Base-by-base conservation (phyloP, 208 protist genomes). In the Crithidia fasciculata region DNA sequence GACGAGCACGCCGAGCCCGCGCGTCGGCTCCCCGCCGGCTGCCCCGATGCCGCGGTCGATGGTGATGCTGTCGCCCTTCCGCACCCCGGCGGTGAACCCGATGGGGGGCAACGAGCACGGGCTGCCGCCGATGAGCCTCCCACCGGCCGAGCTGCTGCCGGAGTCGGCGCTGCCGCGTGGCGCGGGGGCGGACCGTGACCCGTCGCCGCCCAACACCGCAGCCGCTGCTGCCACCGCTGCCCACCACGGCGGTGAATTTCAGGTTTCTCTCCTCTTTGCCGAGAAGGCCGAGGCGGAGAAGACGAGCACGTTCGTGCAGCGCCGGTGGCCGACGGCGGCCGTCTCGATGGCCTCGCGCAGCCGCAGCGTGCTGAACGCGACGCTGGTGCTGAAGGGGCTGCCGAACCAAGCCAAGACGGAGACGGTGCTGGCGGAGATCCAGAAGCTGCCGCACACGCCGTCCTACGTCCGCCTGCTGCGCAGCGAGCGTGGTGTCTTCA, bases 401-500 rank as follows among this genome's bases (percentile, higher is more conserved):
- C 91, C 91, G 36, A 89, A 75, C 64, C 80, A 92, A 50, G 44
- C 75, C 47, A 94, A 92, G 80, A 85, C 83, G 40, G 88, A 93
- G 64, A 58, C 70, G 19, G 72, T 95, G 10, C 68, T 95, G 55
- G 80, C 82, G 8, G 88, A 87, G 68, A 65, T 95, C 43, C 68
- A 89, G 58, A 80, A 71, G 28, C 83, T 89, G 39, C 82, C 84
- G 37, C 76, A 92, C 61, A 74, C 76, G 19, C 87, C 87, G n/a
- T 94, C 91, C 8, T 95, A 95, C 69, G 87, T 94, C 63, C 88
- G 91, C 5, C 78, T 95, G 40, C 89, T 92, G 70, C 88, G 89
- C 63, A 82, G 88, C 53, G 91, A 95, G 36, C 84, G 89, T 16
- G 91, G 91, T 6, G 84, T 90, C n/a, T 95, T 89, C 78, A 93